Percentiles rank a stretch among this genome's conserved stretches.
phyloP scores from a whole-genome alignment of 208 protist genomes.

The Balamuthia mandrillaris region DNA sequence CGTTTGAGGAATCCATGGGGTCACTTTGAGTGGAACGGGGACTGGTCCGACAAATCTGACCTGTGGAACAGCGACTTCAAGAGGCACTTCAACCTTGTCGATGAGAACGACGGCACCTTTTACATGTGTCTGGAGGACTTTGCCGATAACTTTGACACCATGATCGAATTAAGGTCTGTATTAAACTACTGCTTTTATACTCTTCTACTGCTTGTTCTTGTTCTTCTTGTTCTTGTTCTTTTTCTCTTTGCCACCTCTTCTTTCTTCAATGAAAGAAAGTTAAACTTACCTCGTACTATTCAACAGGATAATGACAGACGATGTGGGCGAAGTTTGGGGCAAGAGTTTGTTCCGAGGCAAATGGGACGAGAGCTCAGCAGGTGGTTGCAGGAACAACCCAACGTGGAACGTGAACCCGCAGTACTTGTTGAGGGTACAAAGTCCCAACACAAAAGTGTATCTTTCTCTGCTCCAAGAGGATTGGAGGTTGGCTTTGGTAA shows the following conservation, averaged over 20 bases:
- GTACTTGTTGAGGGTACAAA: not conserved
- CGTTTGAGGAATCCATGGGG: slow-evolving; percentile 35
- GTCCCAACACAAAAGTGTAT: not conserved
- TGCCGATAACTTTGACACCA: not conserved
- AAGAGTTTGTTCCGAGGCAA: too few relatives aligned
- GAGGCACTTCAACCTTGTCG: slow-evolving; percentile 18
- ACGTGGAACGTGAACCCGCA: slow-evolving; percentile 23
- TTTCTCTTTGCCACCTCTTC: not conserved
- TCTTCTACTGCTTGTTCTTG: too few relatives aligned
- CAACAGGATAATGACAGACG: not conserved
- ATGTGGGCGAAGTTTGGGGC: not conserved
- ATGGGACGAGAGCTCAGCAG: slow-evolving; percentile 1
- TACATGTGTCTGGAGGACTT: slow-evolving; percentile 44
- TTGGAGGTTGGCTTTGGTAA: too few relatives aligned
- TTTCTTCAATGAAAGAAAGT: too few relatives aligned
- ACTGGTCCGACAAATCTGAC: slow-evolving; percentile 38
- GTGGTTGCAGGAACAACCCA: not conserved
- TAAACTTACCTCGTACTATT: not conserved
- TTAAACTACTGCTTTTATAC: too few relatives aligned
- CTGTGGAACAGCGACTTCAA: slow-evolving; percentile 32
- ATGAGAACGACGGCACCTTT: slow-evolving; percentile 31
- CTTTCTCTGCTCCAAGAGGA: not conserved
- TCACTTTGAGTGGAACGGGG: slow-evolving; percentile 34
- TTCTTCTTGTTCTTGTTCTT: not conserved
- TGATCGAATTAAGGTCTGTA: not conserved